These are phyloP conservation scores for Diaporthe nobilis DNA, from an alignment of 2,329 filamentous ascomycete species.

Conservation along the genomic window DNA sequence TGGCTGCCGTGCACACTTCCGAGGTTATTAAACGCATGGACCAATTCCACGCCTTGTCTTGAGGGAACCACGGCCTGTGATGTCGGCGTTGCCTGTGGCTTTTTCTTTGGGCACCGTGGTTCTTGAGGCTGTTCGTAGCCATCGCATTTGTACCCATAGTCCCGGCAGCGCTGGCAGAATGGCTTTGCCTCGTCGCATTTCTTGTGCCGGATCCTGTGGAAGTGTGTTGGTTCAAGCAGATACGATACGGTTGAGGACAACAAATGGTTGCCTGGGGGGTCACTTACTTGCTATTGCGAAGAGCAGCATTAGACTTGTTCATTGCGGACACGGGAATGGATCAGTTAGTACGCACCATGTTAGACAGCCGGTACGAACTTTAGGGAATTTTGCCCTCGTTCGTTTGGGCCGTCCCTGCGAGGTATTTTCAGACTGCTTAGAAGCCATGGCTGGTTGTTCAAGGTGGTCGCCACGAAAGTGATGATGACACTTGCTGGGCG, in stretches of 20 bases:
- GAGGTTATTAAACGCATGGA: background rate
- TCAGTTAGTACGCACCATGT: conserved; percentile 6
- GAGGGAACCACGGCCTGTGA: background rate
- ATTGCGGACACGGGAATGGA: background rate
- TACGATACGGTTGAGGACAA: background rate
- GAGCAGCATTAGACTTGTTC: background rate
- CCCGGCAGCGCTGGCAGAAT: conserved; percentile 13
- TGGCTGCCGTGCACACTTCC: background rate
- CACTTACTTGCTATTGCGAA: conserved; percentile 19
- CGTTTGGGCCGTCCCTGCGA: conserved; percentile 2
- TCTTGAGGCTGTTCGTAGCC: conserved; percentile 13
- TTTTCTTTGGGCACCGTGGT: background rate
- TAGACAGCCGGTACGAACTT: conserved; percentile 20
- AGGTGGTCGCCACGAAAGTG: background rate
- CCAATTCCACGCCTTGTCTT: background rate
- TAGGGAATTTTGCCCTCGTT: conserved; percentile 16
- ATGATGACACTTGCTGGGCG: background rate
- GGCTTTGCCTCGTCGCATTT: conserved; percentile 22
- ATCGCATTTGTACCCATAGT: conserved; percentile 21
- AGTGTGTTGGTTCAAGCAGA: background rate
- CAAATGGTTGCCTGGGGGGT: background rate
- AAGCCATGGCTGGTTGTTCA: background rate
- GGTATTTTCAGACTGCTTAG: background rate
- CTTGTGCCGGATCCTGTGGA: conserved; percentile 9
- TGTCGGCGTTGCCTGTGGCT: background rate